phyloP scores from a whole-genome alignment of 2,329 filamentous ascomycete species.

The Capronia epimyces region DNA sequence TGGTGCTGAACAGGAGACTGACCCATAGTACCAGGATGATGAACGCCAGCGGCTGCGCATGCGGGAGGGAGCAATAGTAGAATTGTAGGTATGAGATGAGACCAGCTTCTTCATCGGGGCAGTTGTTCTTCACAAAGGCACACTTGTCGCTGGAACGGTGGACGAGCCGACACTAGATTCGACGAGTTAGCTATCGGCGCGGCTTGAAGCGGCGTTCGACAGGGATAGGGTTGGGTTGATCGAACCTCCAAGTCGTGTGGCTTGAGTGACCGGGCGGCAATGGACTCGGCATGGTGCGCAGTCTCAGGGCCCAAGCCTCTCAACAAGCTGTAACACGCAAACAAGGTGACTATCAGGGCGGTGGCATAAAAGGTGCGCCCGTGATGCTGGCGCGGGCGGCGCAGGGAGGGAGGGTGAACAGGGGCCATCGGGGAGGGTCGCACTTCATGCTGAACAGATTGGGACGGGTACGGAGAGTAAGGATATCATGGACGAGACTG shows the following conservation, averaged over 20 bases:
- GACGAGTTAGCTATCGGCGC: constrained; percentile 9
- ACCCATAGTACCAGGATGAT: constrained; percentile 74
- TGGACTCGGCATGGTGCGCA: neutral
- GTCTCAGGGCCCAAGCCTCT: constrained; percentile 7
- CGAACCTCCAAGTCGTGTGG: constrained; percentile 23
- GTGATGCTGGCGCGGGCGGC: constrained; percentile 14
- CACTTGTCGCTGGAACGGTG: constrained; percentile 76
- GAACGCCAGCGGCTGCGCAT: constrained; percentile 72
- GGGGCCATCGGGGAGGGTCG: constrained; percentile 14
- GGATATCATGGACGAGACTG: neutral
- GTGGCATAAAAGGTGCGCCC: constrained; percentile 25
- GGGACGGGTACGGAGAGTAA: neutral
- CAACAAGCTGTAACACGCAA: constrained; percentile 22
- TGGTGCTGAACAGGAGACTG: constrained; percentile 85
- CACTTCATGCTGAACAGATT: constrained; percentile 16
- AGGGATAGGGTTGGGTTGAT: neutral
- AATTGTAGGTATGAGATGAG: constrained; percentile 81
- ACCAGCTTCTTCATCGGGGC: constrained; percentile 81
- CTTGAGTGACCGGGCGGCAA: constrained; percentile 18
- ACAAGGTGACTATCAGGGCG: constrained; percentile 21
- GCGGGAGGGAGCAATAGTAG: constrained; percentile 76
- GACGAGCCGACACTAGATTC: constrained; percentile 66
- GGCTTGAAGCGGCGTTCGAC: neutral
- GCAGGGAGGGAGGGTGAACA: neutral
- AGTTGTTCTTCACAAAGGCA: constrained; percentile 75